Evolutionary conservation across 2,329 filamentous ascomycete species (phyloP).

Genomic region (Hypoxylon sp.): DNA sequence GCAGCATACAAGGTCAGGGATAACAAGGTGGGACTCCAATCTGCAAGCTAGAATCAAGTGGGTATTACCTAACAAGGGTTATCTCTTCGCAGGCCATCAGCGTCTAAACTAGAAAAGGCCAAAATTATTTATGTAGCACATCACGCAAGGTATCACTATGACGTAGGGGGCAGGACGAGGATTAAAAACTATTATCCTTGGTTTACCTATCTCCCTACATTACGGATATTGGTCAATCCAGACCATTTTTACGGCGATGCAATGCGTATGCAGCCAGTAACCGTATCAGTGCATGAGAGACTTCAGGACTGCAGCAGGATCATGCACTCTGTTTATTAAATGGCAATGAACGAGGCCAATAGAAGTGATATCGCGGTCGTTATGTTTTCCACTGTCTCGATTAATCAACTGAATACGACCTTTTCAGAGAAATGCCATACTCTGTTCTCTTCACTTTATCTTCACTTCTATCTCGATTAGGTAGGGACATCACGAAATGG

Average conservation of each 20-base stretch:
- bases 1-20: constrained; percentile 16
- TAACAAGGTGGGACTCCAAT: constrained; percentile 9
- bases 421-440: neutral
- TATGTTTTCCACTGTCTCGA: constrained; percentile 20
- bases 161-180: constrained; percentile 31
- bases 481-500: neutral
- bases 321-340: constrained; percentile 42
- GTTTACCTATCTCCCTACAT: constrained; percentile 33
- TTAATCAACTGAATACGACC: constrained; percentile 28
- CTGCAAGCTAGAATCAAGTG: constrained; percentile 22
- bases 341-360: constrained; percentile 24
- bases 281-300: constrained; percentile 27
- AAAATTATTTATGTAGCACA: constrained; percentile 29
- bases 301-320: constrained; percentile 37
- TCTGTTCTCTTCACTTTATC: neutral
- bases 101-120: constrained; percentile 26
- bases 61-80: constrained; percentile 25
- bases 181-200: constrained; percentile 31
- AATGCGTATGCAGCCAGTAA: constrained; percentile 35
- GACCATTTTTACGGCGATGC: constrained; percentile 16
- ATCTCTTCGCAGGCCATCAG: constrained; percentile 13
- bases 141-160: constrained; percentile 28
- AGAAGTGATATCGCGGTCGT: constrained; percentile 8
- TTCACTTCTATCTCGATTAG: neutral
- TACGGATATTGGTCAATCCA: constrained; percentile 39